These are phyloP conservation scores for Alternaria consortialis DNA, from an alignment of 2,329 filamentous ascomycete species.

Conservation along the genomic window DNA sequence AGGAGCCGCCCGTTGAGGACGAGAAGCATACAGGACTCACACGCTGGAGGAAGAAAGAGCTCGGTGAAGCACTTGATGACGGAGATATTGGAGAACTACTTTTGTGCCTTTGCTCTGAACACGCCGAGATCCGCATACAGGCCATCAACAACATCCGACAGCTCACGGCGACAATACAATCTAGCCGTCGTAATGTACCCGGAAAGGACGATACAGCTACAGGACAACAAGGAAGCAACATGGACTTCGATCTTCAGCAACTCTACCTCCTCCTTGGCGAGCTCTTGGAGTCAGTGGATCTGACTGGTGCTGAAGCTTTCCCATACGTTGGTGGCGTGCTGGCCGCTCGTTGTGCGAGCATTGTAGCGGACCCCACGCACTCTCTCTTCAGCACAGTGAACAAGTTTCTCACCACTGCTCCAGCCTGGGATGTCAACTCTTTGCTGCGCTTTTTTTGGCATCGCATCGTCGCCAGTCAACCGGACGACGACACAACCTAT, in stretches of 20 bases:
- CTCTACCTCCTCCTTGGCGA: conserved; percentile 83
- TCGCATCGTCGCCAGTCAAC: conserved; percentile 76
- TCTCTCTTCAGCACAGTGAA: conserved; percentile 88
- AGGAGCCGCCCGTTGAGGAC: conserved; percentile 52
- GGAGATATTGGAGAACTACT: conserved; percentile 75
- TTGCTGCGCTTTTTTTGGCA: conserved; percentile 69
- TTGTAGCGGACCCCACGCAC: conserved; percentile 80
- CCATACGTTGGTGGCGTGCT: conserved; percentile 81
- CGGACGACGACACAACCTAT: conserved; percentile 77
- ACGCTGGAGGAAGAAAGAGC: conserved; percentile 77
- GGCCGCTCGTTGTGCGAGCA: conserved; percentile 72
- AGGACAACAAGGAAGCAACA: conserved; percentile 52
- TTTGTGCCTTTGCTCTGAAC: conserved; percentile 76
- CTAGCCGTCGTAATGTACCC: conserved; percentile 31
- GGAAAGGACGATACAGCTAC: conserved; percentile 4
- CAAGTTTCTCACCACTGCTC: conserved; percentile 79
- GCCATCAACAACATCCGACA: conserved; percentile 75
- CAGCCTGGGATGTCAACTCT: conserved; percentile 72
- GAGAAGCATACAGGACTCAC: conserved; percentile 59
- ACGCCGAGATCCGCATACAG: conserved; percentile 80
- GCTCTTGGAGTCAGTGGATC: conserved; percentile 72
- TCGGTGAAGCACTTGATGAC: conserved; percentile 81
- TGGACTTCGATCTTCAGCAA: conserved; percentile 72
- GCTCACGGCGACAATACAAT: conserved; percentile 62
- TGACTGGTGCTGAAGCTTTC: conserved; percentile 56